phyloP scores from a whole-genome alignment of 176 grass and related monocot genomes.

The Canna indica region DNA sequence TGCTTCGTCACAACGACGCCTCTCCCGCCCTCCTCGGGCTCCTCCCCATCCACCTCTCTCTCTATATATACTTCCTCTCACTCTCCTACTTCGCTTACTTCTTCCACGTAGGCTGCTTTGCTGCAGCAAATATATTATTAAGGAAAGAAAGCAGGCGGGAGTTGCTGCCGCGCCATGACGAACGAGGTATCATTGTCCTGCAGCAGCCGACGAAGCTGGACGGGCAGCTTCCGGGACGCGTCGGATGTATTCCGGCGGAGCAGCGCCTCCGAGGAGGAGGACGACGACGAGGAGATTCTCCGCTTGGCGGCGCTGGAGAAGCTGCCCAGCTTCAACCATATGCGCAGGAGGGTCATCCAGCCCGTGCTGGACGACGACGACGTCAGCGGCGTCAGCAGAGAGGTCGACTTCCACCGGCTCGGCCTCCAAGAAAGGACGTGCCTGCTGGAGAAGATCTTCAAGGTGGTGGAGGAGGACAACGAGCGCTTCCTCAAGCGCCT shows the following conservation, averaged over 20 bases:
- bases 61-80: no score
- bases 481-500: conserved; percentile 46
- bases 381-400: conserved; percentile 1
- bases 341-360: conserved; percentile 35
- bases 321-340: conserved; percentile 69
- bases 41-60: no score
- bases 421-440: conserved; percentile 24
- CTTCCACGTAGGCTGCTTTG: neutral
- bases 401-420: conserved; percentile 43
- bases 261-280: conserved; percentile 1
- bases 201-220: conserved; percentile 23
- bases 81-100: no score
- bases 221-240: conserved; percentile 21
- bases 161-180: neutral
- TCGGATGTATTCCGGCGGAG: conserved; percentile 26
- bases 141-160: neutral
- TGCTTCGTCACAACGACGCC: no score
- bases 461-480: conserved; percentile 58
- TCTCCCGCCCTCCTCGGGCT: no score
- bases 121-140: neutral
- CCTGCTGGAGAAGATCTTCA: conserved; percentile 46
- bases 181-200: neutral
- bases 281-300: conserved; percentile 68
- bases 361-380: conserved; percentile 19
- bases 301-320: conserved; percentile 79